phyloP scores from a whole-genome alignment of 139 green algal species.

The Trebouxia sp. region DNA sequence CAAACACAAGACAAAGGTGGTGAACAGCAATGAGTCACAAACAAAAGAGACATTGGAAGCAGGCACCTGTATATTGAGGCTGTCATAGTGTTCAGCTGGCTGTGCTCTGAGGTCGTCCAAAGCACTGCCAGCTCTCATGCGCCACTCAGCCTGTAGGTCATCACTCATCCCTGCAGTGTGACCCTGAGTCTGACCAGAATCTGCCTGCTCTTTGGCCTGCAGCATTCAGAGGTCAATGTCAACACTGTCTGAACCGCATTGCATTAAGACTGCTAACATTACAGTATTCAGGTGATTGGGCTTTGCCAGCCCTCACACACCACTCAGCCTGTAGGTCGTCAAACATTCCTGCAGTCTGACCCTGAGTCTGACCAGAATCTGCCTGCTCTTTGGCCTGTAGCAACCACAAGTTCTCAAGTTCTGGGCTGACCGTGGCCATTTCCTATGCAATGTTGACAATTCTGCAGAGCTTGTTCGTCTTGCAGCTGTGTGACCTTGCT shows the following conservation, averaged over 20 bases:
- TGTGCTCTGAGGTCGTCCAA: conserved; percentile 29
- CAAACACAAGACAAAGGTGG: too few relatives aligned
- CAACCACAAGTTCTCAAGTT: too few relatives aligned
- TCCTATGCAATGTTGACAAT: too few relatives aligned
- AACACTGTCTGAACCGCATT: not conserved
- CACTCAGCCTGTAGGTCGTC: not conserved
- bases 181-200: not conserved
- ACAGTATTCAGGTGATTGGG: not conserved
- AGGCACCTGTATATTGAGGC: conserved; percentile 34
- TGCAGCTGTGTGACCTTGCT: too few relatives aligned
- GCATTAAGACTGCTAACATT: too few relatives aligned
- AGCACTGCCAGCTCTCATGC: conserved; percentile 2
- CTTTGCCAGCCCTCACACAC: not conserved
- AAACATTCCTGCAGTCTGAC: not conserved
- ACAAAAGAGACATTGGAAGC: too few relatives aligned
- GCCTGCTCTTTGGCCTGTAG: conserved; percentile 12
- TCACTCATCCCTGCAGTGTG: not conserved
- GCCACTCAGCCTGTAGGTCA: conserved; percentile 4
- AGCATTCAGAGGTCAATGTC: not conserved
- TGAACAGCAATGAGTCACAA: too few relatives aligned
- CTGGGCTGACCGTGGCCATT: too few relatives aligned
- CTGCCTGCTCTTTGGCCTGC: conserved; percentile 14
- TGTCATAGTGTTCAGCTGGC: not conserved
- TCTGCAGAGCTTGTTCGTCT: too few relatives aligned
- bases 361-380: not conserved